These are phyloP conservation scores for Plasmodium cynomolgi DNA, from an alignment of 169 alveolate genomes.

Conservation along the genomic window DNA sequence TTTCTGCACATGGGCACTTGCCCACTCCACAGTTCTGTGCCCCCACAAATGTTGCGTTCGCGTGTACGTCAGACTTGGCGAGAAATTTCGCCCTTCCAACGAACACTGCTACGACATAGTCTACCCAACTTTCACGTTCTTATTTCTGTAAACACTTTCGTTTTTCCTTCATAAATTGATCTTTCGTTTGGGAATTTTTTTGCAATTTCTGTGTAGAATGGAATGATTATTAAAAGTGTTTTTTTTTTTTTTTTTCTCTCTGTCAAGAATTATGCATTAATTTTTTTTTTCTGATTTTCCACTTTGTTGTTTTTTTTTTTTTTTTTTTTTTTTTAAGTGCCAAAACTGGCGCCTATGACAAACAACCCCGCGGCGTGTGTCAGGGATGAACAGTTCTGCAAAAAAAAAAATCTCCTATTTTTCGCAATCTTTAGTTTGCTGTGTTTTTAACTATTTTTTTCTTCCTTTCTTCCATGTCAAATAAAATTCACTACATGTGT, in stretches of 20 bases:
- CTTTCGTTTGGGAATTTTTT: background rate
- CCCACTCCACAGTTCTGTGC: background rate
- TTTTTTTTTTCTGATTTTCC: conserved; percentile 7
- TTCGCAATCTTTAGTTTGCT: background rate
- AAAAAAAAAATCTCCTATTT: background rate
- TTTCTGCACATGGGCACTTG: background rate
- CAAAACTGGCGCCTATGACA: background rate
- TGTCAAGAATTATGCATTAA: background rate
- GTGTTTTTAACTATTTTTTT: conserved; percentile 14
- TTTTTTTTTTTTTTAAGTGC: background rate
- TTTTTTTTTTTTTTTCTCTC: background rate
- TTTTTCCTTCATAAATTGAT: background rate
- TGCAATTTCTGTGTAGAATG: background rate
- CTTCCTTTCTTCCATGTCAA: background rate
- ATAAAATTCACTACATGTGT: background rate
- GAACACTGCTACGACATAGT: conserved; percentile 45
- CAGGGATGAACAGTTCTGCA: background rate
- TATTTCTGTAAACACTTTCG: conserved; percentile 28
- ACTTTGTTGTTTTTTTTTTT: background rate
- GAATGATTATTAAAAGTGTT: background rate
- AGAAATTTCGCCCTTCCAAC: background rate
- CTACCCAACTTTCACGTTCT: background rate
- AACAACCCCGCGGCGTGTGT: background rate
- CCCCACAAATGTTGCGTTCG: background rate
- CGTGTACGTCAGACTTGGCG: background rate